Percentiles rank a stretch among this genome's conserved stretches.
Conservation (phyloP, 2,329 filamentous ascomycete species). For the Metarhizium brunneum region DNA sequence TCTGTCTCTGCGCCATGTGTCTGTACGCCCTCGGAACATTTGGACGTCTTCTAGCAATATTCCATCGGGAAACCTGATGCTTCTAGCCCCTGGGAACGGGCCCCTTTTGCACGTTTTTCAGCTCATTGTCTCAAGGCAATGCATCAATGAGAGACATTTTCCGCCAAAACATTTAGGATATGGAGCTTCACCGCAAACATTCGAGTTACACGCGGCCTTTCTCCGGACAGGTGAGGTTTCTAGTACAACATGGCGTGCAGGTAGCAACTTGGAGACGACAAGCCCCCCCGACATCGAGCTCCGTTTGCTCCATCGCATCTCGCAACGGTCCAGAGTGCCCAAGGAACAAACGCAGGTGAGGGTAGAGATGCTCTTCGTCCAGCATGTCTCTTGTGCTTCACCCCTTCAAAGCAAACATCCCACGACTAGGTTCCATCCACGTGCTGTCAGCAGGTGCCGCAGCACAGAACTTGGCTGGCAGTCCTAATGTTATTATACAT, state of each 20-base stretch:
- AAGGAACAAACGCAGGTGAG: not conserved
- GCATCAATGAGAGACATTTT: not conserved
- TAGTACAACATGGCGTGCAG: not conserved
- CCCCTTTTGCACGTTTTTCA: not conserved
- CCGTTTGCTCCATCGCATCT: not conserved
- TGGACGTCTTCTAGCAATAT: slow-evolving; percentile 5
- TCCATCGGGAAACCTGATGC: slow-evolving; percentile 6
- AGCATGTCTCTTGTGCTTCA: not conserved
- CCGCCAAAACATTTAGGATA: not conserved
- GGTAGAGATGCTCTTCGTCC: not conserved
- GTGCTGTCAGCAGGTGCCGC: not conserved
- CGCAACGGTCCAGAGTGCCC: not conserved
- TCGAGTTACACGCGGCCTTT: not conserved
- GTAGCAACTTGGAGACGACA: not conserved
- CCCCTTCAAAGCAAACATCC: not conserved
- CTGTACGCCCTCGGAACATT: slow-evolving; percentile 2
- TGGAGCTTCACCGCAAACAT: not conserved
- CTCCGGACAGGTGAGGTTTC: not conserved
- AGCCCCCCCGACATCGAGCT: not conserved
- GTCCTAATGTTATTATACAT: not conserved
- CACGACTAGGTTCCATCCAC: not conserved
- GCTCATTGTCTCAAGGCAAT: not conserved
- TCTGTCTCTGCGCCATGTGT: slow-evolving; percentile 3
- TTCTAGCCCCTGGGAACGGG: not conserved
- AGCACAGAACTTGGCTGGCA: not conserved